These are phyloP conservation scores for Colletotrichum godetiae DNA, from an alignment of 2,329 filamentous ascomycete species.

Conservation along the genomic window DNA sequence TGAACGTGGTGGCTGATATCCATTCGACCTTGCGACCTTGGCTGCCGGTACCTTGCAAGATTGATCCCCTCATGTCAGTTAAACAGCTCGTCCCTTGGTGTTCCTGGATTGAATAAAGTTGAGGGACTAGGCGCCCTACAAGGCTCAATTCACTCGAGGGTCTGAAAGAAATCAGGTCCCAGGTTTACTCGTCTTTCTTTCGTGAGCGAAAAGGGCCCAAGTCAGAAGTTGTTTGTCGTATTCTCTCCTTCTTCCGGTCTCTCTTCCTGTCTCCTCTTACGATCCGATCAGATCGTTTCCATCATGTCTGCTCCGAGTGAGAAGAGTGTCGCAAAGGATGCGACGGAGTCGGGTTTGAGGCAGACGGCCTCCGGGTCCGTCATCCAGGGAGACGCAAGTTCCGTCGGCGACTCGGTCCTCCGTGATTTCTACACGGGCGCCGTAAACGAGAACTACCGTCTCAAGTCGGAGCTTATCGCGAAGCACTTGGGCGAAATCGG, in stretches of 20 bases:
- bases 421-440: conserved; percentile 51
- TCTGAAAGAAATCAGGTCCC: neutral
- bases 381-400: conserved; percentile 19
- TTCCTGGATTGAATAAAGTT: conserved; percentile 21
- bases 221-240: neutral
- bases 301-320: conserved; percentile 26
- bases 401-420: conserved; percentile 42
- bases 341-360: conserved; percentile 4
- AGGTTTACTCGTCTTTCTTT: conserved; percentile 27
- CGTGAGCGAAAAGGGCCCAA: conserved; percentile 29
- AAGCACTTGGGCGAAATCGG: conserved; percentile 44
- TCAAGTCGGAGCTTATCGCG: conserved; percentile 47
- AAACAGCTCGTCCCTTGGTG: neutral
- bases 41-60: neutral
- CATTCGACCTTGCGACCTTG: neutral
- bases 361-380: conserved; percentile 25
- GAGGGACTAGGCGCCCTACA: neutral
- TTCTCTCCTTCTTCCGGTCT: too few species aligned
- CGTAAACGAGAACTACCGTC: conserved; percentile 44
- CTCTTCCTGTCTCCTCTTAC: too few species aligned
- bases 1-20: neutral
- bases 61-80: neutral
- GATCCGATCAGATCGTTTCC: neutral
- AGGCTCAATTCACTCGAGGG: neutral
- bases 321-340: conserved; percentile 24